A percentile compares a stretch with the other conserved stretches of the same genome.
Evolutionary conservation across 2,329 filamentous ascomycete species (phyloP).

Genomic region (Pleoardoris graminearum): DNA sequence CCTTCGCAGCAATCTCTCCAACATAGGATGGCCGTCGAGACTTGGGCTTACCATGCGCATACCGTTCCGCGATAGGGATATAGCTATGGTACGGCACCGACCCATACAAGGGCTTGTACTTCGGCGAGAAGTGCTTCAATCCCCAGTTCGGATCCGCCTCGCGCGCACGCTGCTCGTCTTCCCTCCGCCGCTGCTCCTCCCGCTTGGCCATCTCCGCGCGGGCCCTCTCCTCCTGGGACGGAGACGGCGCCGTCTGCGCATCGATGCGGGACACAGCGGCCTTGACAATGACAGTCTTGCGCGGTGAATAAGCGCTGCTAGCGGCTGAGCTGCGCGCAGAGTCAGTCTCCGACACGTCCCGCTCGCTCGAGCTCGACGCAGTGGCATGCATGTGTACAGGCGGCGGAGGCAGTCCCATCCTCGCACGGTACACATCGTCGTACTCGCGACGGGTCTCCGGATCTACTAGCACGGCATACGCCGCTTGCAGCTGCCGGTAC

Average conservation of each 20-base stretch:
- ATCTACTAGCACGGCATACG: conserved; percentile 37
- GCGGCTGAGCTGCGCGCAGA: not conserved
- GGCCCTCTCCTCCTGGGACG: not conserved
- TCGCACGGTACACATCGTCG: conserved; percentile 26
- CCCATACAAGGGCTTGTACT: conserved; percentile 10
- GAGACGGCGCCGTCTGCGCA: conserved; percentile 8
- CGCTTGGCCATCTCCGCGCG: not conserved
- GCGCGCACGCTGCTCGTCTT: not conserved
- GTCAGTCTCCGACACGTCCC: not conserved
- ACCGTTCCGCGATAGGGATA: not conserved
- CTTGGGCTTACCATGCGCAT: not conserved
- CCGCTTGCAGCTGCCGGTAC: conserved; percentile 35
- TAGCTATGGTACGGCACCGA: conserved; percentile 13
- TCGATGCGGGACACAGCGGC: conserved; percentile 1
- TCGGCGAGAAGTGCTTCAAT: not conserved
- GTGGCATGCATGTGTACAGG: not conserved
- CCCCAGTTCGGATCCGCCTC: conserved; percentile 2
- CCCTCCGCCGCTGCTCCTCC: not conserved
- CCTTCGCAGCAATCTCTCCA: not conserved
- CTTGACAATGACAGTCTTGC: not conserved
- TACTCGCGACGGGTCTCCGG: conserved; percentile 31
- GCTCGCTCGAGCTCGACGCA: not conserved
- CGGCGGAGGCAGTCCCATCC: conserved; percentile 12
- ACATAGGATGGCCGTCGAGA: not conserved
- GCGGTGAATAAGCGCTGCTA: not conserved